Evolutionary conservation across 169 alveolate species (phyloP).

Genomic region (Cystoisospora suis): DNA sequence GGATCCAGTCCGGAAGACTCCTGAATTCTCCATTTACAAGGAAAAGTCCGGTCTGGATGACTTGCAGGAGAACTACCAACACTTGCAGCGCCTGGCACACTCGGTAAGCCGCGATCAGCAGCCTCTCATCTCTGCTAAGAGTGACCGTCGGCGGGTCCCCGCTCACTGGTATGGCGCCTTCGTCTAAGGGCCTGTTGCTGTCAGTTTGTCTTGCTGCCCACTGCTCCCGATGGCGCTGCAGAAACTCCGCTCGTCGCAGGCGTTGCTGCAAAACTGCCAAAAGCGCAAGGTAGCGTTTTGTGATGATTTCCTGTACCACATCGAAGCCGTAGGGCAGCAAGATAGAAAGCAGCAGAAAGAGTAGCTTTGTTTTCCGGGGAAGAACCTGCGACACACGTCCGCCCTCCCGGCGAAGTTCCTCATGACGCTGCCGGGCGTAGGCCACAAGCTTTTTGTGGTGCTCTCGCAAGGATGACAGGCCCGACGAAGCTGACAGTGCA

Average conservation of each 20-base stretch:
- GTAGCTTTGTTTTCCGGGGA: conserved; percentile 25
- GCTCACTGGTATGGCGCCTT: not conserved
- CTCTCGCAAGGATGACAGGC: not conserved
- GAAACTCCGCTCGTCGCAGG: conserved; percentile 42
- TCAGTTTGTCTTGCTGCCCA: not conserved
- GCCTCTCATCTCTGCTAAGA: not conserved
- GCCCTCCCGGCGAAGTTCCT: not conserved
- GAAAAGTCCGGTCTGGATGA: conserved; percentile 4
- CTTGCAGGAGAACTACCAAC: not conserved
- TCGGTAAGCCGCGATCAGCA: not conserved
- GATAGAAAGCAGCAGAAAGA: conserved; percentile 17
- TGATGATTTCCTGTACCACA: conserved; percentile 5
- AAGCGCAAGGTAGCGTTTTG: conserved; percentile 6
- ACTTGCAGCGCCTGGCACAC: not conserved
- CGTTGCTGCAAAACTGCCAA: conserved; percentile 38
- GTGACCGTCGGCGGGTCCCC: not conserved
- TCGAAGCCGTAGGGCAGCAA: conserved; percentile 42
- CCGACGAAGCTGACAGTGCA: conserved; percentile 10
- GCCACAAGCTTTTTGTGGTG: not conserved
- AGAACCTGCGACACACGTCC: conserved; percentile 29
- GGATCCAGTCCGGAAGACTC: conserved; percentile 47
- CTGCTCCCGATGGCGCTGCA: conserved; percentile 14
- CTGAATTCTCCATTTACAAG: conserved; percentile 32
- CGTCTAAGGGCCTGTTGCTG: not conserved
- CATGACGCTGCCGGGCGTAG: not conserved